Conservation (phyloP, 2,329 filamentous ascomycete species). For the Xylariaceae sp. region DNA sequence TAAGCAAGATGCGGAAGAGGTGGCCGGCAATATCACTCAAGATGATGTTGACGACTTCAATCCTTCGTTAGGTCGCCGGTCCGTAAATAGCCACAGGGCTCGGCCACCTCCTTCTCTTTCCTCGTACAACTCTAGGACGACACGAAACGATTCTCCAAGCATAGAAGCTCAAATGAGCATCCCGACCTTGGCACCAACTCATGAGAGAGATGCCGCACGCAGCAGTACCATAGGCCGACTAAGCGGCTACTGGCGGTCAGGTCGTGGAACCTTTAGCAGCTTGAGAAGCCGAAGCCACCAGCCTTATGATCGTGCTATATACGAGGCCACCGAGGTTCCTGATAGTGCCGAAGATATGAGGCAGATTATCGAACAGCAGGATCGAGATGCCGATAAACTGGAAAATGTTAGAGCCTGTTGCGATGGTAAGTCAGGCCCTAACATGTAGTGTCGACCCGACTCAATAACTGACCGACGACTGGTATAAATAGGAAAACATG, state of each 20-base stretch:
- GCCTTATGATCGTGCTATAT: conserved; percentile 44
- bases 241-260: conserved; percentile 54
- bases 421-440: conserved; percentile 63
- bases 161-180: conserved; percentile 45
- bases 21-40: conserved; percentile 51
- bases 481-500: conserved; percentile 59
- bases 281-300: conserved; percentile 47
- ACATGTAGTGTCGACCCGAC: background rate
- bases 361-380: conserved; percentile 71
- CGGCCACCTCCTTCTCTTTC: conserved; percentile 62
- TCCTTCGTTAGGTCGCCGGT: conserved; percentile 46
- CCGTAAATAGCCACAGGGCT: conserved; percentile 42
- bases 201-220: conserved; percentile 33
- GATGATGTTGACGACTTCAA: conserved; percentile 78
- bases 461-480: conserved; percentile 3
- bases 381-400: conserved; percentile 69
- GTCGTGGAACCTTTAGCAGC: conserved; percentile 46
- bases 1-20: conserved; percentile 56
- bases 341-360: conserved; percentile 81
- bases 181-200: conserved; percentile 52
- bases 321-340: conserved; percentile 58
- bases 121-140: conserved; percentile 72
- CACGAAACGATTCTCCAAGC: conserved; percentile 58
- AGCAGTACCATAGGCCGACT: conserved; percentile 51
- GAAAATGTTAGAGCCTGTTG: conserved; percentile 97